Conservation (phyloP, 2,329 filamentous ascomycete genomes). For the Beauveria sp. region DNA sequence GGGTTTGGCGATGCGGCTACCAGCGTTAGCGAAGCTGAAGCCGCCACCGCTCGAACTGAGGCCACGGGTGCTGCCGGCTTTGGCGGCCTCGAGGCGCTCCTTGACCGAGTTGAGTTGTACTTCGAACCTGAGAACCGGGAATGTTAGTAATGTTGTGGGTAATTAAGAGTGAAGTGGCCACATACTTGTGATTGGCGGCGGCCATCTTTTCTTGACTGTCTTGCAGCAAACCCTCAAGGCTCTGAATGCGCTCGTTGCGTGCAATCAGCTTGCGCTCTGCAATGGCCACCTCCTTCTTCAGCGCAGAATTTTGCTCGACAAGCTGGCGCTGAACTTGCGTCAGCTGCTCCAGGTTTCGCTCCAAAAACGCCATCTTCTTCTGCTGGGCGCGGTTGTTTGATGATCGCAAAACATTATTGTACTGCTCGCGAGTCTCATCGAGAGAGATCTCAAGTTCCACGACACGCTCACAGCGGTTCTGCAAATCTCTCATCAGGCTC, state of each 20-base stretch:
- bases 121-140: constrained; percentile 68
- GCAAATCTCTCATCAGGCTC: constrained; percentile 94
- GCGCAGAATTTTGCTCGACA: constrained; percentile 90
- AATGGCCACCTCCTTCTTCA: constrained; percentile 99
- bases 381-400: constrained; percentile 98
- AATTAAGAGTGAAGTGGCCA: constrained; percentile 17
- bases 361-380: constrained; percentile 99
- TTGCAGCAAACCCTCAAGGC: constrained; percentile 82
- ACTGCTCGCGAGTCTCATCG: constrained; percentile 95
- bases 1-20: constrained; percentile 63
- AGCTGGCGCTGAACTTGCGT: constrained; percentile 96
- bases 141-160: constrained; percentile 20
- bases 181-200: constrained; percentile 92
- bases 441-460: constrained; percentile 97
- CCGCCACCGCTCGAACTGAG: constrained; percentile 59
- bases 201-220: constrained; percentile 98
- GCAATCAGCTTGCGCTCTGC: constrained; percentile 96
- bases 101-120: constrained; percentile 94
- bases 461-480: constrained; percentile 96
- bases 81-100: constrained; percentile 92
- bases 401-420: constrained; percentile 94
- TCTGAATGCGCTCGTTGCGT: constrained; percentile 92
- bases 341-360: constrained; percentile 94
- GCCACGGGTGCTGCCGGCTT: constrained; percentile 80
- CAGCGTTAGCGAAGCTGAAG: constrained; percentile 62